Conservation (phyloP, 2,329 filamentous ascomycete genomes). For the Aspergillus costaricaensis region DNA sequence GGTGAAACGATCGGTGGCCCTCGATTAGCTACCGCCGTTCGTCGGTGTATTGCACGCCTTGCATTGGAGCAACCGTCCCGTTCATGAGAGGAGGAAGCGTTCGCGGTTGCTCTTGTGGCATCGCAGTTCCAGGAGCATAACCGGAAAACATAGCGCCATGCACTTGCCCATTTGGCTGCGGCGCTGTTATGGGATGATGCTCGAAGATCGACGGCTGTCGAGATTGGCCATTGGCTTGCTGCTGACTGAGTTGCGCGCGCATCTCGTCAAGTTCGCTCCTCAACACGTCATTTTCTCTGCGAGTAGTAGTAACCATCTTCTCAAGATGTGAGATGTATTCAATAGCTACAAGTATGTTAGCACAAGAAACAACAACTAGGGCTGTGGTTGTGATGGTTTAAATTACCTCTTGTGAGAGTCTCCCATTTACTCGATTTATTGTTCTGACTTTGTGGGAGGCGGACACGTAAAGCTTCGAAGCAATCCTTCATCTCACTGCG, state of each 20-base stretch:
- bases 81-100: conserved; percentile 52
- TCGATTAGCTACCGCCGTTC: conserved; percentile 41
- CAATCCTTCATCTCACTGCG: conserved; percentile 57
- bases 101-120: conserved; percentile 46
- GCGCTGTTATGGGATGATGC: conserved; percentile 36
- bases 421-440: conserved; percentile 58
- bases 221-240: conserved; percentile 36
- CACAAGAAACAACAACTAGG: not conserved
- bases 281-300: conserved; percentile 42
- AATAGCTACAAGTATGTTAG: conserved; percentile 40
- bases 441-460: conserved; percentile 49
- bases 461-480: conserved; percentile 49
- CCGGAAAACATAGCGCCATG: conserved; percentile 34
- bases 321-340: conserved; percentile 52
- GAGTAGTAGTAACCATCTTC: conserved; percentile 39
- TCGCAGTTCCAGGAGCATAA: conserved; percentile 30
- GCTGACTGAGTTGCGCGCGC: conserved; percentile 42
- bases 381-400: not conserved
- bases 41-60: conserved; percentile 54
- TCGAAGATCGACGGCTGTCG: conserved; percentile 38
- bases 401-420: conserved; percentile 49
- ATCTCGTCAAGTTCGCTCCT: conserved; percentile 41
- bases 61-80: conserved; percentile 48
- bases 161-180: conserved; percentile 38
- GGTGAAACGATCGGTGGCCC: not conserved